Evolutionary conservation across 495 filamentous ascomycete species (phyloP), one percentile per base, ranked within the genome.

Genomic region (Penicillium coprophilum): DNA sequence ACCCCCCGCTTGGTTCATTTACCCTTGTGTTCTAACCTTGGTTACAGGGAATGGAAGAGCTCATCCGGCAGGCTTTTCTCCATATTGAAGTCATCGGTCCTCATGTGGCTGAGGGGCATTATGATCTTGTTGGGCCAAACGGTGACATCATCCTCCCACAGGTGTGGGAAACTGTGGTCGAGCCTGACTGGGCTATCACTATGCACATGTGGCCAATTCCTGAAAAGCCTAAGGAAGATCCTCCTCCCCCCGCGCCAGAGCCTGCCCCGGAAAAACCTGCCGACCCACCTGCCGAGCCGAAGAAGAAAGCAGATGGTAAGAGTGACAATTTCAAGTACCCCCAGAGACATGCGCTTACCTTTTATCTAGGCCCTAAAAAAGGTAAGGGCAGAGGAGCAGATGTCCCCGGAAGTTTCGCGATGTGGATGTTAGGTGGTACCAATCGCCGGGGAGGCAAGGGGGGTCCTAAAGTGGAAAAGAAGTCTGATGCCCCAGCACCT

Each of bases 121-220:
- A 92, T 71, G 91, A 96, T 69, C 76, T 96, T 39, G 80, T 90
- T 17, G 89, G 88, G 1, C 90, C 90, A 2, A 86, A 93, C 66
- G 88, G 87, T 53, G 89, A 93, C 61, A 94, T 96, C 61, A 91
- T 96, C 59, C 84, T 96, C 20, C 90, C 90, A 7, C 83, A 89
- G 57, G 85, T 94, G 8, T 96, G 90, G 90, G 90, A 94, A 55
- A 90, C 84, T 50, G 85, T 91, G 45, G 74, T 96, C 43, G 83
- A 94, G 71, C 91, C 91, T 6, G 90, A 92, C 67, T 96, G 90
- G 90, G 79, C 82, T 38, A 87, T 97, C 63, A 92, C 86, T 3
- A 96, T 96, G 93, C 89, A 95, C 60, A 94, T 96, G 91, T 97
- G 92, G 92, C 92, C 93, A 6, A 88, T 96, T 78, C 84, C 82